phyloP scores from a whole-genome alignment of 2,329 filamentous ascomycete genomes.

The Arthroderma uncinatum region DNA sequence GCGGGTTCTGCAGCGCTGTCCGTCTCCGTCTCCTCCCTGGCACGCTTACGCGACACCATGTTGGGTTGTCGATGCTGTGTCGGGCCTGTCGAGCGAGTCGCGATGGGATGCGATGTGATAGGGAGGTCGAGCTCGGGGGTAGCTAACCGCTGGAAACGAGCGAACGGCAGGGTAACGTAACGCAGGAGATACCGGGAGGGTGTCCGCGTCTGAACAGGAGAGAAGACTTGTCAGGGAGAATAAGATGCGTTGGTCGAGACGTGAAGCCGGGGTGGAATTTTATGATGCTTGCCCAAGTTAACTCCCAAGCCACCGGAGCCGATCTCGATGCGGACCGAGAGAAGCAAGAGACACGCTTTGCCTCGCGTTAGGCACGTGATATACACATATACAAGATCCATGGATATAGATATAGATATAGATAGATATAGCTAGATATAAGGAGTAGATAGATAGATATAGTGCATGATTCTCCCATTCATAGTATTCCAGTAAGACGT shows the following conservation, averaged over 20 bases:
- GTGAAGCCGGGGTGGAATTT: neutral
- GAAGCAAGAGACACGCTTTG: too few species aligned
- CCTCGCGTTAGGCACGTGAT: too few species aligned
- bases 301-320: too few species aligned
- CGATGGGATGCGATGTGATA: conserved; percentile 4
- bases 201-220: neutral
- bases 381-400: too few species aligned
- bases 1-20: conserved; percentile 25
- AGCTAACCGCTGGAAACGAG: neutral
- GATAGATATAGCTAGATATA: too few species aligned
- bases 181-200: neutral
- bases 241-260: neutral
- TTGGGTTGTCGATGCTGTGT: neutral
- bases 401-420: too few species aligned
- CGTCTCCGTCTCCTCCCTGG: conserved; percentile 45
- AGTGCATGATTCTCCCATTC: too few species aligned
- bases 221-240: neutral
- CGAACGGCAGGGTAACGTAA: neutral
- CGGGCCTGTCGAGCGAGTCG: neutral
- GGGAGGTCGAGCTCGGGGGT: neutral
- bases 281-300: too few species aligned
- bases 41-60: conserved; percentile 47
- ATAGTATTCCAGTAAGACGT: too few species aligned
- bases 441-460: neutral
- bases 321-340: too few species aligned